phyloP scores from a whole-genome alignment of 2,329 filamentous ascomycete species.

The Colletotrichum sp. region DNA sequence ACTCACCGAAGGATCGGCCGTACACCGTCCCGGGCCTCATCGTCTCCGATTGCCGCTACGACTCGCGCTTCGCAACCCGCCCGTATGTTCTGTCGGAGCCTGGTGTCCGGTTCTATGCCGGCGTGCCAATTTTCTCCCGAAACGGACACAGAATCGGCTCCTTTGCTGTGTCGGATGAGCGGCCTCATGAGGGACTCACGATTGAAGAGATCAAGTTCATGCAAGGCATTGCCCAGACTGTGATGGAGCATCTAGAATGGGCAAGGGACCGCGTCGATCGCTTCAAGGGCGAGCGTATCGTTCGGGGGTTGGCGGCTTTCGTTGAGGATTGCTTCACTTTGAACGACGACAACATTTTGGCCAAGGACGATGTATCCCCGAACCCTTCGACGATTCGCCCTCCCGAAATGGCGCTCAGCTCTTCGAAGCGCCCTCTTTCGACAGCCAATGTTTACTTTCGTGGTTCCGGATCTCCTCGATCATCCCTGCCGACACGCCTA shows the following conservation, averaged over 20 bases:
- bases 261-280: conserved; percentile 56
- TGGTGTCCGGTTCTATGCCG: conserved; percentile 41
- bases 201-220: conserved; percentile 57
- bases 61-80: conserved; percentile 35
- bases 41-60: conserved; percentile 33
- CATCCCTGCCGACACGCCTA: not conserved
- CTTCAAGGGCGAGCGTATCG: conserved; percentile 58
- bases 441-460: conserved; percentile 12
- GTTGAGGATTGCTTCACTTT: conserved; percentile 51
- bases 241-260: conserved; percentile 67
- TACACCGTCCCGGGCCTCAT: conserved; percentile 34
- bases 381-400: conserved; percentile 1
- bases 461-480: not conserved
- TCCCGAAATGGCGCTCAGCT: conserved; percentile 7
- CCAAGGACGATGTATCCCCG: conserved; percentile 4
- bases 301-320: conserved; percentile 58
- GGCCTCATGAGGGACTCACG: conserved; percentile 55
- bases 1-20: conserved; percentile 24
- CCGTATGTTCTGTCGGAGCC: conserved; percentile 35
- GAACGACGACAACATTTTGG: not conserved
- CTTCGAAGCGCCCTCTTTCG: not conserved
- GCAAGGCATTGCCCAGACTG: conserved; percentile 58
- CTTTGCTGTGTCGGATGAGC: conserved; percentile 64
- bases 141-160: conserved; percentile 62
- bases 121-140: conserved; percentile 64